A percentile compares a stretch with the other conserved stretches of the same genome.
Conservation (phyloP, 2,329 filamentous ascomycete species). For the Xylaria sp. region DNA sequence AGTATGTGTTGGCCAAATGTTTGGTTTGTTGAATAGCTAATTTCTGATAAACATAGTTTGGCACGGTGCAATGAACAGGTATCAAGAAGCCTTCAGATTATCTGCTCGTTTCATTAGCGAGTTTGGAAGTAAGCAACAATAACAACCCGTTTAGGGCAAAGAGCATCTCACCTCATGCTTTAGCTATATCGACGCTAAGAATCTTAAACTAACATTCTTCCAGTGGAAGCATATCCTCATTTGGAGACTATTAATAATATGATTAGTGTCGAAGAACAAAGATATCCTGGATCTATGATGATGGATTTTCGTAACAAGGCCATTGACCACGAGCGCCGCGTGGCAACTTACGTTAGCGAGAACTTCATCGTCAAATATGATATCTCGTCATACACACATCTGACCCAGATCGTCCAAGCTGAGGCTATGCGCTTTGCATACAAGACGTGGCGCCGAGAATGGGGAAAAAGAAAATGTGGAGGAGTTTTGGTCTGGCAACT, state of each 20-base stretch:
- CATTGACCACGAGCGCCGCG: slow-evolving; percentile 76
- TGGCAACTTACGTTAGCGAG: slow-evolving; percentile 80
- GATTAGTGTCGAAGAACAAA: slow-evolving; percentile 64
- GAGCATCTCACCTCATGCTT: neutral
- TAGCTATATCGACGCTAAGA: neutral
- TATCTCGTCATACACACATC: slow-evolving; percentile 63
- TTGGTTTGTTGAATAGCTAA: neutral
- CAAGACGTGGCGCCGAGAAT: slow-evolving; percentile 70
- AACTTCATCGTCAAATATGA: slow-evolving; percentile 70
- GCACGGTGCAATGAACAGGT: slow-evolving; percentile 81
- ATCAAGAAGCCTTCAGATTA: slow-evolving; percentile 78
- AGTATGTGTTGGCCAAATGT: slow-evolving; percentile 47
- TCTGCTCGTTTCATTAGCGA: slow-evolving; percentile 83
- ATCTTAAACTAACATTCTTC: slow-evolving; percentile 14
- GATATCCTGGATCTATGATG: slow-evolving; percentile 74
- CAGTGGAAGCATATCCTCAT: slow-evolving; percentile 80
- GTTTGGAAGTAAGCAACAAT: slow-evolving; percentile 67
- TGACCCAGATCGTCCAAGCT: slow-evolving; percentile 65
- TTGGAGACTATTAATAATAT: slow-evolving; percentile 76
- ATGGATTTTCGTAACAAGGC: slow-evolving; percentile 88
- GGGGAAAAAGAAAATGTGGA: slow-evolving; percentile 70
- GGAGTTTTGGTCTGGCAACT: slow-evolving; percentile 76
- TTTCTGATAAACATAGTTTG: slow-evolving; percentile 62
- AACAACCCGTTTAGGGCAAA: neutral
- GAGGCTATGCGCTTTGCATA: slow-evolving; percentile 65